phyloP scores from a whole-genome alignment of 805 yeast genomes.

The Pichia membranifaciens region DNA sequence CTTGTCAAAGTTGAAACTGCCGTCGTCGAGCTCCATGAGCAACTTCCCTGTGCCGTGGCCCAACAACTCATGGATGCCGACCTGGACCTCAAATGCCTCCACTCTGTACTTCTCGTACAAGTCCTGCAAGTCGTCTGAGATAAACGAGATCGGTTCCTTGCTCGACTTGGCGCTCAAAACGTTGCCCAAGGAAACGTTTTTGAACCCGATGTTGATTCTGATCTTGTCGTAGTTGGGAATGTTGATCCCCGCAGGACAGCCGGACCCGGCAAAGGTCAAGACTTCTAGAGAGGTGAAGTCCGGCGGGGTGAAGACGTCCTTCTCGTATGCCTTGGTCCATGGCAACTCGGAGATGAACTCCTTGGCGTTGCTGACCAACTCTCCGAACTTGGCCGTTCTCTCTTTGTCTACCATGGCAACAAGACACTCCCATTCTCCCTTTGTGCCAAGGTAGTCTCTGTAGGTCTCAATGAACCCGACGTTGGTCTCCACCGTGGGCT shows the following conservation, averaged over 20 bases:
- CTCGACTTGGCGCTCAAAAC: conserved; percentile 70
- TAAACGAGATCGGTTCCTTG: conserved; percentile 63
- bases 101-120: conserved; percentile 65
- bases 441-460: conserved; percentile 85
- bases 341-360: conserved; percentile 63
- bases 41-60: conserved; percentile 92
- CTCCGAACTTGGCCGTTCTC: conserved; percentile 72
- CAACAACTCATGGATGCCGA: conserved; percentile 84
- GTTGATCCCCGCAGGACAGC: conserved; percentile 90
- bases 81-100: conserved; percentile 88
- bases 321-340: conserved; percentile 72
- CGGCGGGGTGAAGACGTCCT: conserved; percentile 84
- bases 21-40: conserved; percentile 51
- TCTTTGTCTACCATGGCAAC: conserved; percentile 88
- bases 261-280: conserved; percentile 81
- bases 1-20: conserved; percentile 66
- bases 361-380: conserved; percentile 62
- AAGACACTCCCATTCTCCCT: conserved; percentile 92
- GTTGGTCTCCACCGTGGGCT: conserved; percentile 74
- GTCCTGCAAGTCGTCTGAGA: conserved; percentile 46
- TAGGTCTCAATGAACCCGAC: conserved; percentile 91
- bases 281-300: conserved; percentile 90
- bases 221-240: conserved; percentile 91
- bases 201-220: conserved; percentile 76
- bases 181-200: conserved; percentile 85